Evolutionary conservation across 1,284 basidiomycete genomes (phyloP).

Genomic region (Schizophyllum commune): DNA sequence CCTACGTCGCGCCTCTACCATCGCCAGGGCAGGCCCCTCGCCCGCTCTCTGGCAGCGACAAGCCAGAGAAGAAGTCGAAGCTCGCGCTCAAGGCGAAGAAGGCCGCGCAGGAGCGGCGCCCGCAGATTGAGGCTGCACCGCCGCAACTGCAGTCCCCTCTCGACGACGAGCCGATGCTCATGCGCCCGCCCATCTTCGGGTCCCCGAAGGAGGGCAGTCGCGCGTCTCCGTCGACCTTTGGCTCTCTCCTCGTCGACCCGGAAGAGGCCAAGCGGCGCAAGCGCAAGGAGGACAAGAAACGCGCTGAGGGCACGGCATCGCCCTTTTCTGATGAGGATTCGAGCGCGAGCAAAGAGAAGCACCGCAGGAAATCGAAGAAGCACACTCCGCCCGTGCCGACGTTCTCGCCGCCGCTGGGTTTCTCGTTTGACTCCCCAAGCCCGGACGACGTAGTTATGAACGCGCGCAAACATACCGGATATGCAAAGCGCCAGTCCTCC

Average conservation of each 20-base stretch:
- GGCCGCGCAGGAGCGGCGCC: neutral
- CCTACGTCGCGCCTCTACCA: slow-evolving; percentile 34
- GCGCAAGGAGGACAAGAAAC: slow-evolving; percentile 12
- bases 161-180: slow-evolving; percentile 30
- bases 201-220: slow-evolving; percentile 41
- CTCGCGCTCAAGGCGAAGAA: neutral
- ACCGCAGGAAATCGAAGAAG: slow-evolving; percentile 9
- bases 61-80: neutral
- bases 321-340: neutral
- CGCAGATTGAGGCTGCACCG: neutral
- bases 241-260: slow-evolving; percentile 48
- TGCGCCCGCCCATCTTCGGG: slow-evolving; percentile 47
- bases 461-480: slow-evolving; percentile 43
- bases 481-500: neutral
- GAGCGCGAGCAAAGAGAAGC: slow-evolving; percentile 16
- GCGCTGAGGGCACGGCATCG: slow-evolving; percentile 1
- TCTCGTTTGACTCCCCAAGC: slow-evolving; percentile 76
- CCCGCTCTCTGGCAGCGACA: neutral
- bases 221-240: slow-evolving; percentile 72
- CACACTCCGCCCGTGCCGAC: slow-evolving; percentile 19
- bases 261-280: slow-evolving; percentile 15
- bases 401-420: slow-evolving; percentile 30
- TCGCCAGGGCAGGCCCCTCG: neutral
- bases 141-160: slow-evolving; percentile 10
- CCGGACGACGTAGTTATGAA: slow-evolving; percentile 80